phyloP scores from a whole-genome alignment of 805 yeast species.

The Blastobotrys muscicola region DNA sequence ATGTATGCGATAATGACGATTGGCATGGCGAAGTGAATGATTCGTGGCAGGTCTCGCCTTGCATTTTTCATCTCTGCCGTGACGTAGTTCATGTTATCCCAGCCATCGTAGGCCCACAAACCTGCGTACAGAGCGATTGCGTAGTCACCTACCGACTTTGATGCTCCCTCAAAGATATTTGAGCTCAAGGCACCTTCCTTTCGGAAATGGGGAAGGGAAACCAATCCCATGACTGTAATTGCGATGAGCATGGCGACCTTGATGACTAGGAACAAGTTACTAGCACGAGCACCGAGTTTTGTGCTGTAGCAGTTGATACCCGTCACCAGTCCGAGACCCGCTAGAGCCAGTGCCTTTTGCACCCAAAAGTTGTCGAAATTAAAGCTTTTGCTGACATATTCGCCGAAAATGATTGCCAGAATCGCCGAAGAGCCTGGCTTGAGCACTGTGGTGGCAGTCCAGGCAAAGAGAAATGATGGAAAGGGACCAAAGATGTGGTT shows the following conservation, averaged over 20 bases:
- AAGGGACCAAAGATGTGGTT: constrained; percentile 29
- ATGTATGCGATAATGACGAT: constrained; percentile 29
- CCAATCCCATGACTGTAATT: constrained; percentile 25
- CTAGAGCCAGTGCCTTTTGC: constrained; percentile 26
- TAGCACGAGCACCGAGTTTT: constrained; percentile 25
- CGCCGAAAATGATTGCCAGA: constrained; percentile 32
- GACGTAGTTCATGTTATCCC: constrained; percentile 36
- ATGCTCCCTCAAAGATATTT: constrained; percentile 23
- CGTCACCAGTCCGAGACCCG: constrained; percentile 21
- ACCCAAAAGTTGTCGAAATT: constrained; percentile 18
- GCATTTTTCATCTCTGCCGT: constrained; percentile 33
- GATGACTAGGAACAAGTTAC: constrained; percentile 26
- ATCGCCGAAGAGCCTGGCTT: constrained; percentile 35
- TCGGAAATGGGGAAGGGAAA: constrained; percentile 13
- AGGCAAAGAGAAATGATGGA: constrained; percentile 30
- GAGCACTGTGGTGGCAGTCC: constrained; percentile 31
- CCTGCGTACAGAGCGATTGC: constrained; percentile 34
- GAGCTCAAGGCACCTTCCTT: constrained; percentile 17
- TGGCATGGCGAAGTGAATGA: constrained; percentile 33
- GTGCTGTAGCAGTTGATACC: constrained; percentile 24
- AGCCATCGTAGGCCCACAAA: constrained; percentile 37
- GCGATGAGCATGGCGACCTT: constrained; percentile 26
- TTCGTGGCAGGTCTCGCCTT: constrained; percentile 28
- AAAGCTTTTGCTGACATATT: constrained; percentile 25
- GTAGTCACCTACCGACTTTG: constrained; percentile 21